Conservation (phyloP, 306 rosid genomes). For the Hippophae rhamnoides region DNA sequence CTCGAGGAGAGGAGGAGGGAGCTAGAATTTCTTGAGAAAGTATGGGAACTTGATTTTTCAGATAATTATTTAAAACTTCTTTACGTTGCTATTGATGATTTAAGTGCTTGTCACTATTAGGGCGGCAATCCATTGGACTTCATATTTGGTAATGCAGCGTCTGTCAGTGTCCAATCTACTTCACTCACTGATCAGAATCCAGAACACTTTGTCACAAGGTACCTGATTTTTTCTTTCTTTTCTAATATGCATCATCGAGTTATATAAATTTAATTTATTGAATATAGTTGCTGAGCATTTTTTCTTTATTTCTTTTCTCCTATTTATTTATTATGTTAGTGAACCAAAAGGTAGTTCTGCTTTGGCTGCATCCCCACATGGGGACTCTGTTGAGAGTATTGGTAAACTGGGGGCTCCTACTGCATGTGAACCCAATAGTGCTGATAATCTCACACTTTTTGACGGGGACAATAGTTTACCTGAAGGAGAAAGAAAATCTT, state of each 20-base stretch:
- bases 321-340: slow-evolving; percentile 34
- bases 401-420: slow-evolving; percentile 80
- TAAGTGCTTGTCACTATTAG: slow-evolving; percentile 37
- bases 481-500: slow-evolving; percentile 53
- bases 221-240: slow-evolving; percentile 4
- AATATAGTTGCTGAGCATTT: slow-evolving; percentile 3
- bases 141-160: slow-evolving; percentile 72
- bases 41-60: slow-evolving; percentile 33
- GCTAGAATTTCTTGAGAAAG: slow-evolving; percentile 96
- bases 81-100: slow-evolving; percentile 18
- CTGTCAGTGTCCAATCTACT: slow-evolving; percentile 95
- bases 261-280: slow-evolving; percentile 13
- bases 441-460: slow-evolving; percentile 86
- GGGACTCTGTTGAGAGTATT: slow-evolving; percentile 98
- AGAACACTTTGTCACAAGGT: slow-evolving; percentile 92
- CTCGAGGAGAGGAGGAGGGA: slow-evolving; percentile 94
- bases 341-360: slow-evolving; percentile 99
- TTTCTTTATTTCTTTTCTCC: slow-evolving; percentile 3
- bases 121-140: slow-evolving; percentile 98
- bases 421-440: slow-evolving; percentile 82
- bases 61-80: slow-evolving; percentile 4
- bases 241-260: slow-evolving; percentile 4
- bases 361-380: slow-evolving; percentile 92
- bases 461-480: slow-evolving; percentile 64
- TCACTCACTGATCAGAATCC: slow-evolving; percentile 88